phyloP scores from a whole-genome alignment of 129 eudicot species.

The Heracleum sosnowskyi region DNA sequence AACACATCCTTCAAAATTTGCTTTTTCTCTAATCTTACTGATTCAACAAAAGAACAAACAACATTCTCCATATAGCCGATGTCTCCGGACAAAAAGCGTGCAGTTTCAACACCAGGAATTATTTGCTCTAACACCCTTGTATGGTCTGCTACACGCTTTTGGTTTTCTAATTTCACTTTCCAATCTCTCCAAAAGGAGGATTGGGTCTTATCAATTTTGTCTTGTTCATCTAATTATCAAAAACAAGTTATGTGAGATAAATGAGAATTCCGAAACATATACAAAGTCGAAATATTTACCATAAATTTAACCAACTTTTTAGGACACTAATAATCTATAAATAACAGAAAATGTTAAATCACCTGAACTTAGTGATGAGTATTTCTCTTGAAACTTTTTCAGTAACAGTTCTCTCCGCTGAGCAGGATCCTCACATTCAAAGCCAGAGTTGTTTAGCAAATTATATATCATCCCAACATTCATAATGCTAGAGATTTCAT shows the following conservation, averaged over 20 bases:
- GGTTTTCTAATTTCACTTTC: conserved; percentile 86
- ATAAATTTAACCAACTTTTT: not conserved
- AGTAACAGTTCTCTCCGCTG: conserved; percentile 72
- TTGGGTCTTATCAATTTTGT: conserved; percentile 57
- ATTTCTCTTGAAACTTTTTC: conserved; percentile 59
- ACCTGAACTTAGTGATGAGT: conserved; percentile 66
- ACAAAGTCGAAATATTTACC: conserved; percentile 4
- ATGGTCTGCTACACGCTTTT: conserved; percentile 84
- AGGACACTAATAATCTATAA: not conserved
- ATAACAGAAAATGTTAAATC: conserved; percentile 7
- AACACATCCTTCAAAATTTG: conserved; percentile 62
- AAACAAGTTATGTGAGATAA: conserved; percentile 9
- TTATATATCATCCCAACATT: conserved; percentile 91
- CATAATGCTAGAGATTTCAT: conserved; percentile 86
- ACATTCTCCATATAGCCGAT: conserved; percentile 60
- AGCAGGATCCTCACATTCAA: conserved; percentile 53
- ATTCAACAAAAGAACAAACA: conserved; percentile 54
- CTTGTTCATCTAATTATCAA: conserved; percentile 52
- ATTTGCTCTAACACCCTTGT: conserved; percentile 78
- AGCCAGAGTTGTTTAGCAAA: conserved; percentile 59
- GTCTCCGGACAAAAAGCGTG: conserved; percentile 78
- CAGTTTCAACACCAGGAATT: conserved; percentile 84
- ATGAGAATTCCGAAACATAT: conserved; percentile 7
- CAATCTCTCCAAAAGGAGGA: conserved; percentile 98
- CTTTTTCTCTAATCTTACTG: conserved; percentile 68